Base-by-base conservation (phyloP, 2,329 filamentous ascomycete species). In the Hymenoscyphus occultus region DNA sequence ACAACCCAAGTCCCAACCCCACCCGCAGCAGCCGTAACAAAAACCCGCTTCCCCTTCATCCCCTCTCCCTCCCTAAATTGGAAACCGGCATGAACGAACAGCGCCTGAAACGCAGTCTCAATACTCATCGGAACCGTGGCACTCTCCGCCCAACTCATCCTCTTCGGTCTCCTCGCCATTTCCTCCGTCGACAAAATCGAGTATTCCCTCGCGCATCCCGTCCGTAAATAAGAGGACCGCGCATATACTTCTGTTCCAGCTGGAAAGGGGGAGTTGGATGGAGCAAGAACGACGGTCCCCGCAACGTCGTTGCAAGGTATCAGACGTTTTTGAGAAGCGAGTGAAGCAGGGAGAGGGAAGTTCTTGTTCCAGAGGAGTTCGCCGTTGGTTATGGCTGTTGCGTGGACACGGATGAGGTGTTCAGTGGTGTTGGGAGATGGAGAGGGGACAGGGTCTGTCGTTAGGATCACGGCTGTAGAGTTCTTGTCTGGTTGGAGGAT, bases 1-100 rank as follows among this genome's bases (percentile, higher is more conserved):
- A 80, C 73, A 31, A 76, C 72, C 80, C 79, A 82, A 39, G 77
- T 72, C 3, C 81, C 81, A 1, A 81, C 78, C 3, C 76, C 76
- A 3, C 81, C 80, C 4, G 79, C 77, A 0, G 80, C 80, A 58
- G 76, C 81, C 4, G 77, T 81, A 14, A 82, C 72, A 12, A 80
- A 74, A 4, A 82, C 71, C n/a, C 75, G 56, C 70, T 79, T 80
- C 14, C 72, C 74, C n/a, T 66, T 67, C 67, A 70, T 72, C 39
- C 67, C 66, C n/a, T 65, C 19, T 3, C 66, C 64, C 10, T 63
- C 69, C 19, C 70, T 39, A 6, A 32, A 28, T 5, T 22, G 48
- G 28, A 62, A 35, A 39, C 48, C 60, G 35, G n/a, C 60, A 40
- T 62, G 48, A 22, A 28, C 19, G n/a, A 62, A 62, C 22, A 62